Conservation (phyloP, 1,284 basidiomycete species). For the Rhodotorula sp. region DNA sequence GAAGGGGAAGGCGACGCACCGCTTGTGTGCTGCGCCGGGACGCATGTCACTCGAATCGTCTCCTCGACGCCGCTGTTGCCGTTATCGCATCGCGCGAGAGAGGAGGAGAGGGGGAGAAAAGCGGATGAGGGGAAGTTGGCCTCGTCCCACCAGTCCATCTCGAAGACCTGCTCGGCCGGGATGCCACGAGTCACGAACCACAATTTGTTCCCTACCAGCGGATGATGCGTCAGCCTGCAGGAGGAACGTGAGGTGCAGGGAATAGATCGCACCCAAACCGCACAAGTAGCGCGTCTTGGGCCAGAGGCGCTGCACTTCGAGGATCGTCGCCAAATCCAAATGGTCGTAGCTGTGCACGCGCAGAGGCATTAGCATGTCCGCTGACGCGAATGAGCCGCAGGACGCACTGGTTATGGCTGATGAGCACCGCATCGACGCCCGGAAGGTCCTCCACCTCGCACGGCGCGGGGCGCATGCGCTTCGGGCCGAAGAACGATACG, state of each 20-base stretch:
- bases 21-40: constrained; percentile 45
- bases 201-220: constrained; percentile 34
- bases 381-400: background rate
- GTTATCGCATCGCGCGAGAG: background rate
- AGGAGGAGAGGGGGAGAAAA: too few species aligned
- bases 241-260: background rate
- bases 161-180: constrained; percentile 22
- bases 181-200: constrained; percentile 38
- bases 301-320: constrained; percentile 16
- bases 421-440: constrained; percentile 37
- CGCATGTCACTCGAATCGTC: constrained; percentile 37
- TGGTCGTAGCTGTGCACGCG: constrained; percentile 44
- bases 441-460: constrained; percentile 43
- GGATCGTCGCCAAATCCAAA: constrained; percentile 40
- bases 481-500: constrained; percentile 37
- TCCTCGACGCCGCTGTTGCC: background rate
- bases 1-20: constrained; percentile 20
- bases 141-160: constrained; percentile 47
- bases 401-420: constrained; percentile 47
- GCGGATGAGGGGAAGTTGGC: constrained; percentile 47
- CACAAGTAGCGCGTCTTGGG: constrained; percentile 38
- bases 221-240: too few species aligned
- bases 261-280: constrained; percentile 36
- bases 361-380: background rate
- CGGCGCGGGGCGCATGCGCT: constrained; percentile 31